Conservation (phyloP, 164 flowering plant species). For the Tetrastigma voinierianum region DNA sequence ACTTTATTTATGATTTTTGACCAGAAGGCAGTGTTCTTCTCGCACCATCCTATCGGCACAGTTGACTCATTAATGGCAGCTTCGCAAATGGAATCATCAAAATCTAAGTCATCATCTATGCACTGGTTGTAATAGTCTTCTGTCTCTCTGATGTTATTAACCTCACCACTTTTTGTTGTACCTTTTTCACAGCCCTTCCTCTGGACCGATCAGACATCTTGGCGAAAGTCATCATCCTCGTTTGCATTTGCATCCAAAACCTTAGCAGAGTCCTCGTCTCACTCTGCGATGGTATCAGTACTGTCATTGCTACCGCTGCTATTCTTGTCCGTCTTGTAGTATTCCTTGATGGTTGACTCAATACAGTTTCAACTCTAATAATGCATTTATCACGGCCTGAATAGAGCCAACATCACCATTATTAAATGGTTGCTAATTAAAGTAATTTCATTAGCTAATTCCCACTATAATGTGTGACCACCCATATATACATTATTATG, state of each 20-base stretch:
- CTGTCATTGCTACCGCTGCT: slow-evolving; percentile 52
- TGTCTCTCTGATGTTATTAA: slow-evolving; percentile 3
- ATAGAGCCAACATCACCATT: slow-evolving; percentile 5
- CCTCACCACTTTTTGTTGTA: slow-evolving; percentile 9
- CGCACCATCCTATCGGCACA: slow-evolving; percentile 10
- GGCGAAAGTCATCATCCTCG: slow-evolving; percentile 53
- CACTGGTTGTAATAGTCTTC: slow-evolving; percentile 21
- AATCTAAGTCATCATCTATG: slow-evolving; percentile 46
- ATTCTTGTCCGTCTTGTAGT: slow-evolving; percentile 36
- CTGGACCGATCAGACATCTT: slow-evolving; percentile 51
- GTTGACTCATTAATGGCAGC: slow-evolving; percentile 18
- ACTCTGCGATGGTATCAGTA: slow-evolving; percentile 54
- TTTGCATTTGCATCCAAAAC: slow-evolving; percentile 6
- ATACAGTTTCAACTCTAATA: slow-evolving; percentile 67
- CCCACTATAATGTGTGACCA: too few relatives aligned
- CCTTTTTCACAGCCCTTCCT: slow-evolving; percentile 46
- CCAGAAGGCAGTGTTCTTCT: slow-evolving; percentile 69
- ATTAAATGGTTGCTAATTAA: background rate
- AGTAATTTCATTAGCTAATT: too few relatives aligned
- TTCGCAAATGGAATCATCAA: slow-evolving; percentile 29
- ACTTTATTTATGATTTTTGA: slow-evolving; percentile 23
- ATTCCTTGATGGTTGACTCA: slow-evolving; percentile 61
- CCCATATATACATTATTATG: too few relatives aligned
- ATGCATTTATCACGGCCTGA: slow-evolving; percentile 72
- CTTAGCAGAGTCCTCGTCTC: slow-evolving; percentile 41